Conservation (phyloP, 768 basidiomycete genomes). For the Pleurotus eryngii region DNA sequence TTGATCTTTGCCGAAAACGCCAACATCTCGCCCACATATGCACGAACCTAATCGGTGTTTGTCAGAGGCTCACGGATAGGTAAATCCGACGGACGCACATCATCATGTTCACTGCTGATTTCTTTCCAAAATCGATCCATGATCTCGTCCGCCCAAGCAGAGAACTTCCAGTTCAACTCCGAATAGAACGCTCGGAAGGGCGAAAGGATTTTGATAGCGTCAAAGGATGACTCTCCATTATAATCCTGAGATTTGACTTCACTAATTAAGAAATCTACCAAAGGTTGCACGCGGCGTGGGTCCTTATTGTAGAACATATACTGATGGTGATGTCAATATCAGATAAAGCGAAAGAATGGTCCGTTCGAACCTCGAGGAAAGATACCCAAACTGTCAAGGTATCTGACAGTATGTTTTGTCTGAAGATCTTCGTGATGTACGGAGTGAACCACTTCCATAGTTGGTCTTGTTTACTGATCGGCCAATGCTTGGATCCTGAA, state of each 20-base stretch:
- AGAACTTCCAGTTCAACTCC: constrained; percentile 76
- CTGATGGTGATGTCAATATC: constrained; percentile 28
- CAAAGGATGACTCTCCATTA: constrained; percentile 79
- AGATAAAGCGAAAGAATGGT: background rate
- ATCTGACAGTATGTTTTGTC: constrained; percentile 76
- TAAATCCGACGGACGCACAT: constrained; percentile 38
- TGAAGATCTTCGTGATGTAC: constrained; percentile 60
- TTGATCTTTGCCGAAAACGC: constrained; percentile 71
- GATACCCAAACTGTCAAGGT: constrained; percentile 78
- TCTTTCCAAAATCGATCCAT: constrained; percentile 69
- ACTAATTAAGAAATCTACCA: constrained; percentile 70
- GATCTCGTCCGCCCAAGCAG: constrained; percentile 70
- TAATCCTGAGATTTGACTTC: constrained; percentile 70
- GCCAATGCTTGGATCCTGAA: constrained; percentile 85
- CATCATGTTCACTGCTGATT: constrained; percentile 75
- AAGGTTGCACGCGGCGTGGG: constrained; percentile 75
- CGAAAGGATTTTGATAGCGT: constrained; percentile 66
- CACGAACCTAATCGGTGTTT: constrained; percentile 50
- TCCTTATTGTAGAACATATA: constrained; percentile 79
- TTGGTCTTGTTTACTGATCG: constrained; percentile 56
- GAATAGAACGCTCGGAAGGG: constrained; percentile 71
- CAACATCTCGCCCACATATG: constrained; percentile 72
- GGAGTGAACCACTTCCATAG: constrained; percentile 84
- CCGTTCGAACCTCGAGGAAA: constrained; percentile 58
- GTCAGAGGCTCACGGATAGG: background rate